Evolutionary conservation across 108 stramenopile genomes (phyloP).

Genomic region (Fragilaria radians): DNA sequence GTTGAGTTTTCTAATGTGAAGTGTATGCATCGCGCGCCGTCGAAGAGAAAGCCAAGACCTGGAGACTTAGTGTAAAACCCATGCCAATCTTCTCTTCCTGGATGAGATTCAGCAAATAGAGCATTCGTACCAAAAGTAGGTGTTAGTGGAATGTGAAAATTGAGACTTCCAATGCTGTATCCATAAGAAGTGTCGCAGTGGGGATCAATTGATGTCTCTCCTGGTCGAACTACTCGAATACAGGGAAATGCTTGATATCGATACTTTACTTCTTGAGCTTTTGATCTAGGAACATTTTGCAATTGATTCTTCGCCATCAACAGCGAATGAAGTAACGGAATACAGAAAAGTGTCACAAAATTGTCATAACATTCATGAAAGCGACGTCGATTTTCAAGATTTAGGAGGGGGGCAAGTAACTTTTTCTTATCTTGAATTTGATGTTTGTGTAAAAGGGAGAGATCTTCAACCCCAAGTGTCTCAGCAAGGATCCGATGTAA

Average conservation of each 20-base stretch:
- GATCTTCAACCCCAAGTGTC: conserved; percentile 44
- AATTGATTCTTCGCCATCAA: conserved; percentile 49
- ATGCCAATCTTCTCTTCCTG: conserved; percentile 72
- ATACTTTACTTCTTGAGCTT: conserved; percentile 35
- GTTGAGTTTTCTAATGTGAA: conserved; percentile 67
- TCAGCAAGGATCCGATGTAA: conserved; percentile 50
- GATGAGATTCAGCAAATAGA: conserved; percentile 52
- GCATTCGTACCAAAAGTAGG: conserved; percentile 56
- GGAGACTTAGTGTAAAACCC: conserved; percentile 42
- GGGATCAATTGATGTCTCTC: conserved; percentile 50
- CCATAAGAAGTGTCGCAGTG: conserved; percentile 61
- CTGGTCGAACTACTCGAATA: conserved; percentile 54
- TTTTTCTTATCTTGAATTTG: conserved; percentile 30
- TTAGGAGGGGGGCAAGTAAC: conserved; percentile 34
- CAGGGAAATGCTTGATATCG: conserved; percentile 73
- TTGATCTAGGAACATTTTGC: conserved; percentile 27
- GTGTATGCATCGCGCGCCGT: conserved; percentile 65
- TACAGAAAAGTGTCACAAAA: conserved; percentile 66
- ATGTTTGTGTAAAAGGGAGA: conserved; percentile 46
- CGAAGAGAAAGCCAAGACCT: conserved; percentile 62
- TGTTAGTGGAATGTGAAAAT: conserved; percentile 68
- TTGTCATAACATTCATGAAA: conserved; percentile 63
- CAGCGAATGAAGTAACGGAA: conserved; percentile 61
- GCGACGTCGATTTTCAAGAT: conserved; percentile 21
- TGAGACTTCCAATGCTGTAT: conserved; percentile 50